Base-by-base conservation (phyloP, 116 monocot genomes). In the Cymodocea nodosa region DNA sequence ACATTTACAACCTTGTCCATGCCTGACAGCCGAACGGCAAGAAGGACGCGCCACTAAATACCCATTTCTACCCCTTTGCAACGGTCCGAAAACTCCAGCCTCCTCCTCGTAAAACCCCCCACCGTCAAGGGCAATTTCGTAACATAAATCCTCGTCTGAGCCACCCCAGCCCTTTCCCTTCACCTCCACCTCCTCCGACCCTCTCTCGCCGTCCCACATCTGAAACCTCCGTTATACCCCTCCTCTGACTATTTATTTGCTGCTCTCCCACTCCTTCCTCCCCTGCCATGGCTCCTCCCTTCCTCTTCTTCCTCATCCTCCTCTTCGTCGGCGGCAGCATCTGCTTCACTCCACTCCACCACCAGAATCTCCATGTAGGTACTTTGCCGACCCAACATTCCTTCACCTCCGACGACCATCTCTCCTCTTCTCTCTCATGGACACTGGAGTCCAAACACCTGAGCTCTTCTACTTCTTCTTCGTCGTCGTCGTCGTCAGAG, bases 211-310 rank as follows among this genome's bases (percentile, higher is more conserved):
- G 35, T n/a, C 60, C n/a, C 8, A 60, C 35, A 15, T 13, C 60
- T 23, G 18, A 6, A 17, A 60, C 15, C 44, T 44, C 63, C 40
- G 20, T 19, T 63, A 12, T 4, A 44, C 37, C 48, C 48, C 23
- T 63, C 20, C 19, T 44, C 35, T 35, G 4, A 60, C 8, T 60
- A 30, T 36, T 35, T 60, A 36, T n/a, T n/a, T n/a, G 20, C 57
- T 24, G 24, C 57, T 22, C 50, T 5, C 59, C 8, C 55, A 15
- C 15, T 22, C 49, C 50, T 59, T 15, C 11, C 60, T 15, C 15
- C 70, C 15, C 23, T 1, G 10, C 70, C 58, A 70, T 70, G 70
- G 16, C 70, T 36, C 37, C 15, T 22, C 44, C 51, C 70, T 13
- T 58, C 35, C 23, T 72, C 64, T 2, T 65, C 64, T 12, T 25